phyloP scores from a whole-genome alignment of 1,284 basidiomycete genomes.

The Tetrapyrgos nigripes region DNA sequence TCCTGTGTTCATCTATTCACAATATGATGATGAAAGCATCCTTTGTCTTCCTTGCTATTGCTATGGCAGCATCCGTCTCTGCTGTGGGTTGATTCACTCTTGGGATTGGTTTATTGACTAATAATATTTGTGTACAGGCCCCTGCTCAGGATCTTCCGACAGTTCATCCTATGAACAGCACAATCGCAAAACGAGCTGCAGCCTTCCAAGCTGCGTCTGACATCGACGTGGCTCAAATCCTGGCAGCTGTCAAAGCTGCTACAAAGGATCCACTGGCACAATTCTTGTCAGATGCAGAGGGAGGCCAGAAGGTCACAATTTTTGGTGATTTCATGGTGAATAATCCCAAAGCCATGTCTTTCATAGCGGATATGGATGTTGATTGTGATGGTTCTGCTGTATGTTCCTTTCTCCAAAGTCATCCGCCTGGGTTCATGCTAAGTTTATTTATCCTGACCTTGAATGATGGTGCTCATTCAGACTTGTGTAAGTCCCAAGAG shows the following conservation, averaged over 20 bases:
- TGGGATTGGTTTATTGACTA: too few species aligned
- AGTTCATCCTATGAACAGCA: too few species aligned
- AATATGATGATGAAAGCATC: too few species aligned
- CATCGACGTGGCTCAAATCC: constrained; percentile 4
- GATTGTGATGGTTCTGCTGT: constrained; percentile 32
- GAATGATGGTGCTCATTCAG: not conserved
- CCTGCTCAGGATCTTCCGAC: too few species aligned
- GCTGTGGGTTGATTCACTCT: too few species aligned
- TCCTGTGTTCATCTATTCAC: too few species aligned
- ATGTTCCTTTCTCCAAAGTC: not conserved
- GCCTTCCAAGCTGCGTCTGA: constrained; percentile 5
- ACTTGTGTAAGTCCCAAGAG: not conserved
- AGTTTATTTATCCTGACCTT: not conserved
- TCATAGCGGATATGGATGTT: constrained; percentile 31
- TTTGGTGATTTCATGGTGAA: constrained; percentile 22
- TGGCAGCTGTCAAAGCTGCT: constrained; percentile 3
- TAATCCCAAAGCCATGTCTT: constrained; percentile 21
- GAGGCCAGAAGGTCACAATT: constrained; percentile 15
- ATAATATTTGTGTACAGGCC: too few species aligned
- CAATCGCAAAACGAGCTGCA: not conserved
- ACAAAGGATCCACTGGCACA: not conserved
- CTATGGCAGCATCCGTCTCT: too few species aligned
- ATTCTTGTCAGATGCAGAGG: not conserved
- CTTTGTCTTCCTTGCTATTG: too few species aligned
- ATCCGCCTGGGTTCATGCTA: too few species aligned